These are phyloP conservation scores for Termitomyces sp. DNA, from an alignment of 1,284 basidiomycete genomes.

Conservation along the genomic window DNA sequence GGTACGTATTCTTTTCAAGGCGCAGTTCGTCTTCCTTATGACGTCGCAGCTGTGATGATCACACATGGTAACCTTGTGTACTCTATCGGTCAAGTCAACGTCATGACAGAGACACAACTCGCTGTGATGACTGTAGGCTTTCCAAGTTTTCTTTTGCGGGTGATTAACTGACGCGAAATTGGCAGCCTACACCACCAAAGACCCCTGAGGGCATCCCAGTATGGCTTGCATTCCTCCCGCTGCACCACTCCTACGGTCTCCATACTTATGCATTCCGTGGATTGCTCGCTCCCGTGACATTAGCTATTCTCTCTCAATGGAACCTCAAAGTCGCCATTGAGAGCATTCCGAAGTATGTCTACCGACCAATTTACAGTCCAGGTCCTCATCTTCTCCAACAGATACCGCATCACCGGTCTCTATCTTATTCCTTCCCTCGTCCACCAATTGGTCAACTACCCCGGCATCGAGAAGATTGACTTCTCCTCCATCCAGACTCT, in stretches of 20 bases:
- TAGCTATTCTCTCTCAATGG: conserved; percentile 59
- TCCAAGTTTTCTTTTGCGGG: background rate
- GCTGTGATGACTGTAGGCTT: conserved; percentile 33
- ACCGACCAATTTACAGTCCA: background rate
- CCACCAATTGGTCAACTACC: conserved; percentile 59
- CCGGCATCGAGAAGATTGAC: conserved; percentile 44
- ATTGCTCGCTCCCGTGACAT: conserved; percentile 40
- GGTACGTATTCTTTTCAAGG: conserved; percentile 34
- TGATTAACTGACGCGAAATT: background rate
- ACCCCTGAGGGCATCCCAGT: conserved; percentile 43
- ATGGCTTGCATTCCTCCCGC: conserved; percentile 54
- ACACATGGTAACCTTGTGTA: conserved; percentile 64
- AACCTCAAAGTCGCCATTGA: conserved; percentile 41
- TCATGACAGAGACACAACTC: conserved; percentile 24
- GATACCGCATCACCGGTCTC: conserved; percentile 48
- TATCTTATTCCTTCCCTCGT: conserved; percentile 60
- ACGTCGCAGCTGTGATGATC: conserved; percentile 60
- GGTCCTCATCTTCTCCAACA: conserved; percentile 21
- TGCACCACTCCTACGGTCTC: conserved; percentile 67
- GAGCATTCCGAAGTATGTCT: conserved; percentile 34
- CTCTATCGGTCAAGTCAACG: conserved; percentile 40
- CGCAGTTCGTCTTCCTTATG: too few relatives aligned
- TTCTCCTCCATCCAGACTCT: conserved; percentile 46
- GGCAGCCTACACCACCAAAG: conserved; percentile 36
- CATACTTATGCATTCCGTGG: conserved; percentile 48